A percentile compares a stretch with the other conserved stretches of the same genome.
Conservation (phyloP, 164 flowering plant species). For the Chimonanthus praecox region DNA sequence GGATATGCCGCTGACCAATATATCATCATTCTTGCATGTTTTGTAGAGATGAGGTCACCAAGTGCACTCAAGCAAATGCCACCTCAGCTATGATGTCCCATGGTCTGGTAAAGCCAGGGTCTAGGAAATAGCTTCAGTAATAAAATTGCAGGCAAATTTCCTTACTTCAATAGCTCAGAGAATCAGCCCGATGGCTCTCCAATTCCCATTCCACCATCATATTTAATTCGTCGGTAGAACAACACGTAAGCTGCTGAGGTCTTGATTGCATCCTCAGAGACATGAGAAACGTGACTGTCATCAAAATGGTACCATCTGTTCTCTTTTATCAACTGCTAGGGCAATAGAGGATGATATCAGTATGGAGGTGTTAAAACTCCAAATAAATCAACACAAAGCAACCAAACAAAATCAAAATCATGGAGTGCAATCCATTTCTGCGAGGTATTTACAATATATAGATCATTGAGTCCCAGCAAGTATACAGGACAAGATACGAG, state of each 20-base stretch:
- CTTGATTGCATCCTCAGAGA: slow-evolving; percentile 57
- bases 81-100: background rate
- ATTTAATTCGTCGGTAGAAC: slow-evolving; percentile 63
- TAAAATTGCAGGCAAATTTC: no score
- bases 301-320: slow-evolving; percentile 90
- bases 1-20: background rate
- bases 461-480: no score
- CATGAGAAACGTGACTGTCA: slow-evolving; percentile 71
- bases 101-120: background rate
- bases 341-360: background rate
- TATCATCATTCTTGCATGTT: background rate
- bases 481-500: no score
- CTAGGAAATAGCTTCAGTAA: background rate
- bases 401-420: no score
- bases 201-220: slow-evolving; percentile 11
- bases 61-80: no score
- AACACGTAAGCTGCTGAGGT: slow-evolving; percentile 86
- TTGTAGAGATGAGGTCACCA: background rate
- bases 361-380: no score
- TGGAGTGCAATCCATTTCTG: no score
- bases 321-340: slow-evolving; percentile 66
- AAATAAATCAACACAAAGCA: no score
- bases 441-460: no score
- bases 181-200: slow-evolving; percentile 31
- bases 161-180: background rate